Percentiles rank a stretch among this genome's conserved stretches.
phyloP scores from a whole-genome alignment of 257 asterid species.

The Echites panduratus region DNA sequence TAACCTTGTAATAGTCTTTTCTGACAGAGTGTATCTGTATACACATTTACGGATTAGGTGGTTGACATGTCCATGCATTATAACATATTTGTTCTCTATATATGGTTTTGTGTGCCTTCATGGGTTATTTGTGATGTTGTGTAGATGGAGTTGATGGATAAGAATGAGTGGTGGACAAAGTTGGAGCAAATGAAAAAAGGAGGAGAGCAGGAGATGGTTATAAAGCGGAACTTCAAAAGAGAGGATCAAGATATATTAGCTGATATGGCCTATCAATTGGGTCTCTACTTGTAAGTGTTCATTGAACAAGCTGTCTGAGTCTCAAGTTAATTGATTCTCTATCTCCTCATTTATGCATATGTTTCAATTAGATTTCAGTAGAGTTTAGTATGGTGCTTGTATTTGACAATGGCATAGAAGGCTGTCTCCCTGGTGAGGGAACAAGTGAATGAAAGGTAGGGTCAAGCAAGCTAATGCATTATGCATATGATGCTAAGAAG shows the following conservation, averaged over 20 bases:
- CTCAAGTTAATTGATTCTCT: not conserved
- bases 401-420: not conserved
- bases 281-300: slow-evolving; percentile 78
- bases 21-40: not conserved
- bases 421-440: not conserved
- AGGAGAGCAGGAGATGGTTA: slow-evolving; percentile 81
- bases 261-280: slow-evolving; percentile 87
- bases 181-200: slow-evolving; percentile 74
- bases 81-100: slow-evolving; percentile 1
- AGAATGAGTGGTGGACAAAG: slow-evolving; percentile 84
- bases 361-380: not conserved
- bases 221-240: slow-evolving; percentile 62
- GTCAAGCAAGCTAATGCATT: not conserved
- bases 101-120: not conserved
- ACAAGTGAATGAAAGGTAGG: not conserved
- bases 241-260: slow-evolving; percentile 68
- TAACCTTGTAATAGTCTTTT: not conserved
- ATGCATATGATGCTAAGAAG: slow-evolving; percentile 1
- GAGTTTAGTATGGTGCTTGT: not conserved
- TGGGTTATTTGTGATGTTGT: slow-evolving; percentile 16
- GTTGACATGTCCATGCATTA: not conserved
- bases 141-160: slow-evolving; percentile 79
- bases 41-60: not conserved
- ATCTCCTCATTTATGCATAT: not conserved
- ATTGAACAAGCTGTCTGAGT: not conserved